Evolutionary conservation across 345 rosid species (phyloP), one percentile per base, ranked within the genome.

Genomic region (Eucalyptus fibrosa): DNA sequence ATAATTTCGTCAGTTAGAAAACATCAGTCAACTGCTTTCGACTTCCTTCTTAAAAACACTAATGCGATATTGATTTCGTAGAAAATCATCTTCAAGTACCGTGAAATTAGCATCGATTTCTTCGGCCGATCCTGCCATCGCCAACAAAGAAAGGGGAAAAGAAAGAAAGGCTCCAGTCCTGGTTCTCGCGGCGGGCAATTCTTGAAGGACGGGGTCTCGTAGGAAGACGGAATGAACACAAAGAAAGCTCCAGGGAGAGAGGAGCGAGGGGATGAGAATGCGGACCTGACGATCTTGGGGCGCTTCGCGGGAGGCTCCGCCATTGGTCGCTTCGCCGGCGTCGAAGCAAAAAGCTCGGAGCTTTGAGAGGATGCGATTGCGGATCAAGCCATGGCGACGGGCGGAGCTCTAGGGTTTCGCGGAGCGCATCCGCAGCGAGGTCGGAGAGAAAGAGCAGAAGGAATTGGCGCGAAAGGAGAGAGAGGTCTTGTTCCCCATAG

Each of bases 281-380:
- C 28, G 26, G 65, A 94, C 95, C 94, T 91, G 37, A 92, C 89
- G 82, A 92, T 87, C 91, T 90, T 96, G 87, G 62, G 96, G 59
- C 96, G 96, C 87, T 96, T 96, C 9, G 92, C 92, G 15, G 90
- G 95, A 86, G 91, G 96, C 77, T 90, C 94, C 56, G 88, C 92
- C 85, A 77, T 77, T 12, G 14, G 47, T 77, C 30, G 62, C 62
- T 72, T 5, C 81, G 44, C 44, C 3, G 62, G 62, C 62, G 62
- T 56, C 30, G 62, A 24, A 56, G 62, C 65, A 28, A 60, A 40
- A 21, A 23, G 47, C 83, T 12, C 24, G 12, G 83, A 77, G 24
- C 85, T 77, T 77, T 40, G 47, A 40, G 85, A 44, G 47, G 26
- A 12, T 40, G 82, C 82, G 26, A 72, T 34, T 21, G 47, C 47